Base-by-base conservation (phyloP, 192 early-diverging fungal genomes). In the Rhizophlyctis rosea region DNA sequence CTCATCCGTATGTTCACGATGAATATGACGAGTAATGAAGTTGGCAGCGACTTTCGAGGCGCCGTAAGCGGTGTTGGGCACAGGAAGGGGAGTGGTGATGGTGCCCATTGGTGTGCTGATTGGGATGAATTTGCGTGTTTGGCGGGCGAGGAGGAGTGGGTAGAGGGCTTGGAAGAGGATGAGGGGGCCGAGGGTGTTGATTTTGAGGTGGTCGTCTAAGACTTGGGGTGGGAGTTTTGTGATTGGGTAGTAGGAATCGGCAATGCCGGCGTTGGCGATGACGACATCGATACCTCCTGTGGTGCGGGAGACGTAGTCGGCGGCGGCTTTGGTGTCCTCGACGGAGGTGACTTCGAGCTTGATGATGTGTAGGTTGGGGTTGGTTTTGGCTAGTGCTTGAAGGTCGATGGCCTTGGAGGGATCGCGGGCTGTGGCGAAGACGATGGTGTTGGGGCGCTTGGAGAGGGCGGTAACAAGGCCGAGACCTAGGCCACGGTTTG, bases 261-360 rank as follows among this genome's bases (percentile, higher is more conserved):
- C 35, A 27, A 59, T 34, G 23, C 59, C 59, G 25, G 59, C 59
- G 59, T 61, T 61, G 47, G 30, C 48, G 25, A 61, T 50, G 2
- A 61, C 59, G 48, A 61, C 59, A 27, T 61, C 59, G 3, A 61
- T 18, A 28, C 31, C 48, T 9, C 24, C 23, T 13, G 24, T 23
- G 59, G 31, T 16, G 18, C 30, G 18, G 2, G 2, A 7, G 50
- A 61, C 31, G n/a, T 61, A 39, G 3, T 16, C 47, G 25, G 50
- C 59, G 4, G 48, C 59, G 3, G 39, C 21, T 3, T 23, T 14
- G 47, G 39, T 18, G 47, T 61, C 59, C 3, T 14, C 7, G 14
- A 50, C 59, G 2, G 59, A 61, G 14, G 59, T 51, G 32, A 48
- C 25, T n/a, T 61, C 59, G 47, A 61, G 47, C 29, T 48, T 61